These are phyloP conservation scores for Rosellinia necatrix DNA, from an alignment of 2,329 filamentous ascomycete species.

Conservation along the genomic window DNA sequence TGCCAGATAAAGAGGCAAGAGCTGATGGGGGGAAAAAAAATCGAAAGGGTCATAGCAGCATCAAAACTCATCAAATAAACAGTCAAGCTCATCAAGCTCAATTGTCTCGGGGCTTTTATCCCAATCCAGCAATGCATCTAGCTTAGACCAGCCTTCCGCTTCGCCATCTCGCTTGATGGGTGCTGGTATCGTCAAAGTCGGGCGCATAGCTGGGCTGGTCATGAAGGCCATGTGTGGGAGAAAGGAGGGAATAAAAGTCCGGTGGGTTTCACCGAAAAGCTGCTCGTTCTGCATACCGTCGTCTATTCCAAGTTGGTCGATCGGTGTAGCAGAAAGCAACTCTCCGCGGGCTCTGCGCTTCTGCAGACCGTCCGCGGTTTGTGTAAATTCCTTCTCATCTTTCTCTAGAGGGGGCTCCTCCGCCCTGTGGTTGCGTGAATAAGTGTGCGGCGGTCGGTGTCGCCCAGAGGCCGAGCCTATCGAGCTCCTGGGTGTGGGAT, in stretches of 20 bases:
- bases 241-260: slow-evolving; percentile 40
- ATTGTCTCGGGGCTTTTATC: slow-evolving; percentile 84
- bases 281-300: slow-evolving; percentile 54
- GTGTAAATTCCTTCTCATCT: slow-evolving; percentile 95
- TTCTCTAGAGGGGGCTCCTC: slow-evolving; percentile 88
- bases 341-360: slow-evolving; percentile 63
- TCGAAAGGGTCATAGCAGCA: slow-evolving; percentile 4
- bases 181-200: slow-evolving; percentile 48
- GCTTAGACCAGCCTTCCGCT: slow-evolving; percentile 49
- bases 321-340: slow-evolving; percentile 43
- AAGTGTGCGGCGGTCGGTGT: slow-evolving; percentile 44
- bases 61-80: slow-evolving; percentile 78
- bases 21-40: neutral
- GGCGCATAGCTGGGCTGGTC: slow-evolving; percentile 61
- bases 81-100: slow-evolving; percentile 90
- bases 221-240: slow-evolving; percentile 50
- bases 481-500: slow-evolving; percentile 63
- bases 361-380: slow-evolving; percentile 85
- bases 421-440: slow-evolving; percentile 68
- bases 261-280: slow-evolving; percentile 55
- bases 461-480: slow-evolving; percentile 57
- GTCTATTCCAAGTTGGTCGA: slow-evolving; percentile 46
- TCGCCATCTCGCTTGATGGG: slow-evolving; percentile 47
- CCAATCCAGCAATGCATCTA: slow-evolving; percentile 56
- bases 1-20: neutral